phyloP scores from a whole-genome alignment of 2,329 filamentous ascomycete species.

The Fusarium sarcochroum region DNA sequence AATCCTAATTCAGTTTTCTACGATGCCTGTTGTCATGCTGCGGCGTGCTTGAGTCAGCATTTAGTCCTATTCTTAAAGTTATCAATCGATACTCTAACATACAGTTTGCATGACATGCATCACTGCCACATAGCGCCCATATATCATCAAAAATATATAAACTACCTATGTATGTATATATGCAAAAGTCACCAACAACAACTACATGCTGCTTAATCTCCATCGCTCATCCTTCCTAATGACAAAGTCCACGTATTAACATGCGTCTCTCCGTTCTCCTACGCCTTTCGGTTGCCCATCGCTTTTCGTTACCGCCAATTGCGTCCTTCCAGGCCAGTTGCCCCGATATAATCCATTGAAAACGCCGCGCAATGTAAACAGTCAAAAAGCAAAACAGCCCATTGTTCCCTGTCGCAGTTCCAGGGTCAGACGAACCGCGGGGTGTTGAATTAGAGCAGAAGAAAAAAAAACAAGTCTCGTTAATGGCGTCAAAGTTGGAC shows the following conservation, averaged over 20 bases:
- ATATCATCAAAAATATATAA: conserved; percentile 28
- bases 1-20: conserved; percentile 12
- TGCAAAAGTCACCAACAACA: conserved; percentile 22
- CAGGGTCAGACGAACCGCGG: conserved; percentile 20
- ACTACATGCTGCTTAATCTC: conserved; percentile 14
- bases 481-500: conserved; percentile 30
- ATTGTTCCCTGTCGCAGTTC: conserved; percentile 10
- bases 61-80: background rate
- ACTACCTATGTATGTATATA: conserved; percentile 41
- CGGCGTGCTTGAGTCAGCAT: conserved; percentile 8
- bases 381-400: conserved; percentile 27
- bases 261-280: conserved; percentile 18
- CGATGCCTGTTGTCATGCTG: background rate
- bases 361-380: conserved; percentile 45
- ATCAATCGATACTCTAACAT: background rate
- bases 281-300: conserved; percentile 19
- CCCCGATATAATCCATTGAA: conserved; percentile 32
- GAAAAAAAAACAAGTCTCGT: conserved; percentile 37
- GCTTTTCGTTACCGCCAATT: conserved; percentile 24
- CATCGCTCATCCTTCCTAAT: conserved; percentile 9
- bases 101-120: background rate
- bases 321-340: conserved; percentile 12
- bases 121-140: background rate
- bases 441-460: conserved; percentile 32
- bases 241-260: conserved; percentile 32